Evolutionary conservation across 805 yeast species (phyloP), one percentile per base, ranked within the genome.

Genomic region (Nakazawaea wickerhamii): DNA sequence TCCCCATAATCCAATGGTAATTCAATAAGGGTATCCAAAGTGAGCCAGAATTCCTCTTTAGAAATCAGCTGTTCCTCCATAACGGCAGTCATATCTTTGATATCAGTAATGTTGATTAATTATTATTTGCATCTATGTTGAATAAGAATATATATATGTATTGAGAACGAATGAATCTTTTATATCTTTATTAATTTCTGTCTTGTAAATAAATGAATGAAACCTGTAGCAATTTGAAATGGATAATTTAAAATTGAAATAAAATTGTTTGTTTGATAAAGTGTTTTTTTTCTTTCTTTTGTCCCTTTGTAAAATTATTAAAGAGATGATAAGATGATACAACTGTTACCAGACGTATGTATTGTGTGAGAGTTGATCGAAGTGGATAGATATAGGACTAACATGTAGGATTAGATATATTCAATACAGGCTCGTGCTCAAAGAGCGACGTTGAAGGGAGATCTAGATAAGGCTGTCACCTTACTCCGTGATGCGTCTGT

Each of bases 401-500:
- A 25, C 27, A 25, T 25, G 27, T 25, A 13, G 27, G 22, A 19
- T 27, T 13, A 73, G 74, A 74, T 74, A 2, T 78, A 76, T 48
- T 67, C 67, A 22, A 55, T 70, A 4, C 76, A 77, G 15, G 73
- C 71, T 43, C 65, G 62, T 35, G 85, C 84, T 0, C 84, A 80
- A 47, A 55, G 61, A 21, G 67, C 73, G 10, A 64, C 69, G 1
- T 46, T 65, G 23, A 62, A 65, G 35, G 70, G 70, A 7, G 72
- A 75, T 33, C 64, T 63, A 27, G 50, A 54, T 5, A 61, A 61
- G 19, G 76, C 81, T 0, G 59, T 70, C 5, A 45, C 50, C 4
- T 50, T 58, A 8, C 76, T 73, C 49, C 46, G 48, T 7, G 55
- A 61, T 15, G 70, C 77, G 0, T 54, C 70, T 4, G 52, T 50